These are phyloP conservation scores for Zhuliangozyma blackwelliae DNA, from an alignment of 1,139 yeast genomes.

Conservation along the genomic window DNA sequence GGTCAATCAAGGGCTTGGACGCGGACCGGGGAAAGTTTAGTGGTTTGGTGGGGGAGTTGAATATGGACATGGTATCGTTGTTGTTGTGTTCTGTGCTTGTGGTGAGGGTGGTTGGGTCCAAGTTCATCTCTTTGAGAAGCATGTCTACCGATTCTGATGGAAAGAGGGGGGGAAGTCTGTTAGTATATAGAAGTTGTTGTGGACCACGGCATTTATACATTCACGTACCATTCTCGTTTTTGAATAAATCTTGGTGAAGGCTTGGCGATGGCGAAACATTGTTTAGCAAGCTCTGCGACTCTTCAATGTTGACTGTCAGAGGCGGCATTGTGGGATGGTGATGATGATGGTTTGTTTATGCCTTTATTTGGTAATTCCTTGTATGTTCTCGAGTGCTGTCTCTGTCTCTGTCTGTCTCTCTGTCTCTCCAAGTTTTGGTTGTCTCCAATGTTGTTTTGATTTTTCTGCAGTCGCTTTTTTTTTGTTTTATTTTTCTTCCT, in stretches of 20 bases:
- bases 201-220: not conserved
- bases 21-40: conserved; percentile 22
- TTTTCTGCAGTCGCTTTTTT: too few species aligned
- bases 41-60: conserved; percentile 35
- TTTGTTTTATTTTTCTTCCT: not conserved
- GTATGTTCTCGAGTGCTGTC: conserved; percentile 2
- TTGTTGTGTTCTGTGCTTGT: not conserved
- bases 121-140: conserved; percentile 23
- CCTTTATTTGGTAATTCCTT: too few species aligned
- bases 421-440: conserved; percentile 6
- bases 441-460: conserved; percentile 1
- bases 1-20: conserved; percentile 5
- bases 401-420: conserved; percentile 4
- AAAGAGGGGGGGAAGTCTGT: conserved; percentile 3
- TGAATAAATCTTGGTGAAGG: conserved; percentile 16
- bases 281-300: conserved; percentile 8
- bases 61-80: conserved; percentile 7
- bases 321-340: not conserved
- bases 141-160: conserved; percentile 24
- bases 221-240: conserved; percentile 28
- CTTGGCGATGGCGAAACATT: conserved; percentile 7
- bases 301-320: conserved; percentile 4
- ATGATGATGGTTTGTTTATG: not conserved
- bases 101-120: conserved; percentile 9
- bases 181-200: conserved; percentile 5